Base-by-base conservation (phyloP, 1,284 basidiomycete genomes). In the Ceratobasidium theobromae region DNA sequence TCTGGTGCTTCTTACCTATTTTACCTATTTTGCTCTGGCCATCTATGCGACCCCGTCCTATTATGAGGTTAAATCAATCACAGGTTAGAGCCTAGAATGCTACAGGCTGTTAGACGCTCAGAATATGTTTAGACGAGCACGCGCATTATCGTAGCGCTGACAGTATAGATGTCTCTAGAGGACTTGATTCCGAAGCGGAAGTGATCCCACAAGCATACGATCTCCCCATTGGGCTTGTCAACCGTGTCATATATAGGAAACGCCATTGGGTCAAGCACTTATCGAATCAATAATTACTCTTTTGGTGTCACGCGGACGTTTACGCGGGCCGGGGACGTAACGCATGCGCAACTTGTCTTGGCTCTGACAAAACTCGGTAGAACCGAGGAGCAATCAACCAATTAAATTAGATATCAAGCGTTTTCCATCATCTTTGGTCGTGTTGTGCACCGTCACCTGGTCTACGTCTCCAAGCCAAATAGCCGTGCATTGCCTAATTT, bases 191-290 rank as follows among this genome's bases (percentile, higher is more conserved):
- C 11, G 75, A 79, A 41, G 74, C 78, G 3, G 74, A 79, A 65
- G 77, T 81, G 18, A 79, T 84, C 18, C 85, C 88, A 5, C 84
- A 86, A 70, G 77, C 88, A 27, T 88, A 89, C 73, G 92, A 94
- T 75, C 83, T 93, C 70, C 92, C 92, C 1, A 86, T 93, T 68
- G 87, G 88, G 46, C 73, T 92, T 49, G 88, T 92, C 21, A 93
- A 92, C 72, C 85, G 88, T 45, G 81, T 86, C 43, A 72, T 88
- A 35, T 89, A 89, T 70, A 72, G 76, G 16, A 68, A 65, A 41
- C 67, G 67, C 40, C 43, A 32, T 14, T 66, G 58, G 28, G 38
- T 51, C 28, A 65, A 62, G 16, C 21, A 16, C 28, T 28, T 21
- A n/a, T 8, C 23, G 25, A 8, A 46, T 51, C 45, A 27, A 52